Evolutionary conservation across 257 asterid genomes (phyloP).

Genomic region (Nicotiana otophora): DNA sequence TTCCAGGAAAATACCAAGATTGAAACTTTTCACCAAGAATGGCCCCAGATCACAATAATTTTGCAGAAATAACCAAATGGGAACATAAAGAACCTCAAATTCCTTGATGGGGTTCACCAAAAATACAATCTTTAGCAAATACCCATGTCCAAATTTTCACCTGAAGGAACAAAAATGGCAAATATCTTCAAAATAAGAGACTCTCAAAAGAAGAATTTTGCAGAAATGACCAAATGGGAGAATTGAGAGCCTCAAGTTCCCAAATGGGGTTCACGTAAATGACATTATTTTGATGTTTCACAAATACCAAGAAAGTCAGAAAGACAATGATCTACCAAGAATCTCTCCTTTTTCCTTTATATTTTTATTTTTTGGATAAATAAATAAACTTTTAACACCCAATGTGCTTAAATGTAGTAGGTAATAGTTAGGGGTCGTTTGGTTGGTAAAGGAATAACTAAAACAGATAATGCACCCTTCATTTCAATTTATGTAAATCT

Average conservation of each 20-base stretch:
- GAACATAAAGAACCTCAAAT: neutral
- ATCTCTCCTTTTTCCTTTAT: slow-evolving; percentile 9
- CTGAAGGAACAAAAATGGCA: slow-evolving; percentile 27
- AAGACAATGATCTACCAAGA: slow-evolving; percentile 41
- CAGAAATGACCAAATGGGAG: slow-evolving; percentile 7
- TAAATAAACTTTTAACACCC: neutral
- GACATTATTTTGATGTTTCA: slow-evolving; percentile 14
- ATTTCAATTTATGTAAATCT: no score
- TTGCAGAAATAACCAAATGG: neutral
- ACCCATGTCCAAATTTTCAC: slow-evolving; percentile 27
- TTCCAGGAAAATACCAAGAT: slow-evolving; percentile 5
- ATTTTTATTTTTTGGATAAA: neutral
- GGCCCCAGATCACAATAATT: slow-evolving; percentile 4
- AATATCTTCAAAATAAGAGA: slow-evolving; percentile 18
- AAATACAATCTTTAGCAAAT: neutral
- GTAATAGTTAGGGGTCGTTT: neutral
- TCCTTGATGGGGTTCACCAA: slow-evolving; percentile 8
- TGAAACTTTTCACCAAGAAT: neutral
- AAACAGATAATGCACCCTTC: no score
- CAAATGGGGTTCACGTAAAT: neutral
- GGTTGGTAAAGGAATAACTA: no score
- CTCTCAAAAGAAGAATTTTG: slow-evolving; percentile 24
- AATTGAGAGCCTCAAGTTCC: slow-evolving; percentile 5
- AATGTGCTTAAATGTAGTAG: slow-evolving; percentile 15
- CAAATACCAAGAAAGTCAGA: slow-evolving; percentile 31